phyloP scores from a whole-genome alignment of 2,329 filamentous ascomycete species.

The Aureobasidium sp. region DNA sequence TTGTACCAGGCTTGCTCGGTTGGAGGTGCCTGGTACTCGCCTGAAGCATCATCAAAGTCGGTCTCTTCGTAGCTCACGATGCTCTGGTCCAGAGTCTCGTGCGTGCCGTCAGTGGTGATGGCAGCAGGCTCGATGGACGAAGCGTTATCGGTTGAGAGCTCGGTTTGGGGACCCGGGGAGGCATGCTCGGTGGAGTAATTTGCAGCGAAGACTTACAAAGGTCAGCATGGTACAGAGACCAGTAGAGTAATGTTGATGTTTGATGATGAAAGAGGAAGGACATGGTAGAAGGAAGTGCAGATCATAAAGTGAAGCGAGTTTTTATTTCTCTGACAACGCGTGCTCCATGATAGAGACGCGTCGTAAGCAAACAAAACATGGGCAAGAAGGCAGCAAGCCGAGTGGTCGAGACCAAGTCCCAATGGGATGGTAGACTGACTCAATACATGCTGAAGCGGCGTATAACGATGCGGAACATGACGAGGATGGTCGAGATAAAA shows the following conservation, averaged over 20 bases:
- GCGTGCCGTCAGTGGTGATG: background rate
- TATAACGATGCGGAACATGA: background rate
- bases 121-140: background rate
- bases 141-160: background rate
- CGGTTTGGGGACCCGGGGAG: background rate
- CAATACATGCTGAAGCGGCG: background rate
- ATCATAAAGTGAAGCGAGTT: background rate
- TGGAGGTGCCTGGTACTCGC: background rate
- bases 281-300: background rate
- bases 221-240: background rate
- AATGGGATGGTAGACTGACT: background rate
- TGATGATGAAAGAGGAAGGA: background rate
- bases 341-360: background rate
- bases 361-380: background rate
- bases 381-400: background rate
- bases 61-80: background rate
- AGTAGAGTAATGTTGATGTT: background rate
- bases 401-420: background rate
- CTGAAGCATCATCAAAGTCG: background rate
- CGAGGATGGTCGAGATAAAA: background rate
- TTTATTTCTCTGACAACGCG: background rate
- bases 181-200: background rate
- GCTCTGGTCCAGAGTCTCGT: background rate
- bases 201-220: background rate
- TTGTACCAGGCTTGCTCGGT: background rate